Conservation (phyloP, 1,139 yeast species). For the Pichia sp. region DNA sequence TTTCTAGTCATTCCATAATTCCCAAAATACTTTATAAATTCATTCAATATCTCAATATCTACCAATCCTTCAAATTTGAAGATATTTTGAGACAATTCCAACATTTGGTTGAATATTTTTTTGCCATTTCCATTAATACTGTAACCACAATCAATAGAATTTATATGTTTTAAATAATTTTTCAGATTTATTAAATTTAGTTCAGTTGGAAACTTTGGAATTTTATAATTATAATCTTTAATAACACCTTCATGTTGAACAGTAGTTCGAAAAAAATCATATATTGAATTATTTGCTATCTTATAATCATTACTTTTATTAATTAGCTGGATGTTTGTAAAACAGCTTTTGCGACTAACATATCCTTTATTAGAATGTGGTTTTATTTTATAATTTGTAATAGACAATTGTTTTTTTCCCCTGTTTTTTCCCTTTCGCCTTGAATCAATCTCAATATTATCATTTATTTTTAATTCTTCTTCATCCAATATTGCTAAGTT, state of each 20-base stretch:
- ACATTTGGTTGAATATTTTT: slow-evolving; percentile 1
- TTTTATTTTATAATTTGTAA: neutral
- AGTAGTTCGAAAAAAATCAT: slow-evolving; percentile 1
- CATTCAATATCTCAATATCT: slow-evolving; percentile 8
- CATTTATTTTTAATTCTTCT: slow-evolving; percentile 7
- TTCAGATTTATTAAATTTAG: neutral
- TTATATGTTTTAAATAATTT: slow-evolving; percentile 3
- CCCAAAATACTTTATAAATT: slow-evolving; percentile 8
- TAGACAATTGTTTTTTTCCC: neutral
- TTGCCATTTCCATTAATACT: slow-evolving; percentile 1
- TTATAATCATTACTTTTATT: neutral
- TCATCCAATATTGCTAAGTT: slow-evolving; percentile 1
- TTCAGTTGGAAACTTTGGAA: slow-evolving; percentile 6
- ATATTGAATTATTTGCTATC: neutral
- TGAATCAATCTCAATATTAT: neutral
- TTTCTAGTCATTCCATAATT: neutral
- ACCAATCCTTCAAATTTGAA: slow-evolving; percentile 8
- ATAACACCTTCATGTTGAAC: neutral
- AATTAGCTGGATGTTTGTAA: neutral
- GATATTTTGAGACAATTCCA: slow-evolving; percentile 1
- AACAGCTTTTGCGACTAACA: no score
- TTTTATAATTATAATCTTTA: neutral
- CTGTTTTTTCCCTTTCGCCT: no score
- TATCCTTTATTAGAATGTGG: no score
- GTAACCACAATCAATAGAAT: slow-evolving; percentile 3